These are phyloP conservation scores for Triadica sebifera DNA, from an alignment of 345 rosid genomes.

Conservation along the genomic window DNA sequence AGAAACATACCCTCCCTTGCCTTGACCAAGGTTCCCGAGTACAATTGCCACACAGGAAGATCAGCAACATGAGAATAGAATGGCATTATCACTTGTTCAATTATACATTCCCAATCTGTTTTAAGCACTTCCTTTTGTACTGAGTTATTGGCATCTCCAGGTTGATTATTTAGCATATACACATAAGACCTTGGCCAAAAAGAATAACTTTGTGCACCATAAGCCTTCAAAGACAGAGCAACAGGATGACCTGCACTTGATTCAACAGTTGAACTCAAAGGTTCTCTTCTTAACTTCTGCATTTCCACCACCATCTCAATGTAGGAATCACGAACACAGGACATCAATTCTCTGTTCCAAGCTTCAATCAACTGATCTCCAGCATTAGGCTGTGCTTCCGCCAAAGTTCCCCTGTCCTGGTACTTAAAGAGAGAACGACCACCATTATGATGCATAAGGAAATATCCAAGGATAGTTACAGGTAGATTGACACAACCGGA, in stretches of 20 bases:
- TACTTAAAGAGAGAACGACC: constrained; percentile 81
- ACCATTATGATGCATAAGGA: constrained; percentile 76
- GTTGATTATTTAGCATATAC: constrained; percentile 30
- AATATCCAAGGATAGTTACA: constrained; percentile 74
- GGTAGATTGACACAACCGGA: constrained; percentile 64
- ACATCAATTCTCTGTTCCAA: constrained; percentile 89
- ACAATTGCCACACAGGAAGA: constrained; percentile 93
- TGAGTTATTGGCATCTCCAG: constrained; percentile 30
- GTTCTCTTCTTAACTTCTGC: constrained; percentile 72
- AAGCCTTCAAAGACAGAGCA: constrained; percentile 58
- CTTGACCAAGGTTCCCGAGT: constrained; percentile 84
- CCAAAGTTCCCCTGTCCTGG: constrained; percentile 43
- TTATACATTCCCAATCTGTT: constrained; percentile 74
- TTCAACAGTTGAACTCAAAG: constrained; percentile 56
- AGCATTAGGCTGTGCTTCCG: constrained; percentile 48
- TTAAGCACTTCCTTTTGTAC: constrained; percentile 35
- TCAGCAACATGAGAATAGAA: constrained; percentile 78
- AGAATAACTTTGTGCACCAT: constrained; percentile 69
- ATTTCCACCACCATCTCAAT: constrained; percentile 85
- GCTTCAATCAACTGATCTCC: constrained; percentile 81
- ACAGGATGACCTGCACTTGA: constrained; percentile 45
- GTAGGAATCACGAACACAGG: constrained; percentile 85
- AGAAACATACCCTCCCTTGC: constrained; percentile 96
- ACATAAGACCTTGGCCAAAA: constrained; percentile 82
- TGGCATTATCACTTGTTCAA: constrained; percentile 77